Percentiles rank a stretch among this genome's conserved stretches.
Evolutionary conservation across 139 green algal genomes (phyloP).

Genomic region (Pseudopediastrum boryanum): DNA sequence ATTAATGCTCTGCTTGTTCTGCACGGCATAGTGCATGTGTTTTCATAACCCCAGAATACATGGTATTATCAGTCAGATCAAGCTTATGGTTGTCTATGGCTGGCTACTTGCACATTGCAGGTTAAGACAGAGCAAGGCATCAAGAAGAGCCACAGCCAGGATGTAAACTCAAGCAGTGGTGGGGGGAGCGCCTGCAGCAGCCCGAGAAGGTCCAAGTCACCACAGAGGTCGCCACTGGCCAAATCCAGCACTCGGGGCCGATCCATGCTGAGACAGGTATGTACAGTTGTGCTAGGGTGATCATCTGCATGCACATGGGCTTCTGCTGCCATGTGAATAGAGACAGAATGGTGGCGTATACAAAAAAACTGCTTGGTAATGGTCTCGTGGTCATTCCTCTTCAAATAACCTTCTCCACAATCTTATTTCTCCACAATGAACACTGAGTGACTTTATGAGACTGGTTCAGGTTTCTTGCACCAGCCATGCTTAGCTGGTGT

Average conservation of each 20-base stretch:
- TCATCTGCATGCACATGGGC: background rate
- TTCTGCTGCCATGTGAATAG: background rate
- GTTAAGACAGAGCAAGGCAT: slow-evolving; percentile 18
- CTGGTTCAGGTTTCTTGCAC: too few species aligned
- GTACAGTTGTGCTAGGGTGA: background rate
- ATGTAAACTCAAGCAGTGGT: background rate
- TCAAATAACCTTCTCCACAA: too few species aligned
- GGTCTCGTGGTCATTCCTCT: background rate
- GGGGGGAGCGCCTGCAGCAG: background rate
- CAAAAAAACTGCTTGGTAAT: background rate
- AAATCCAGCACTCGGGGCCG: background rate
- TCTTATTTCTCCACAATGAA: too few species aligned
- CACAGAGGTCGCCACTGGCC: background rate
- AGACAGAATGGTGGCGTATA: background rate
- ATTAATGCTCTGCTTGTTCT: background rate
- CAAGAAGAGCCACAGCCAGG: slow-evolving; percentile 27
- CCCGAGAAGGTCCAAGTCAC: background rate
- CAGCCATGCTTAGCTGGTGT: too few species aligned
- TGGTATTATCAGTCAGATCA: background rate
- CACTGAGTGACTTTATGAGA: too few species aligned
- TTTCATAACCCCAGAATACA: background rate
- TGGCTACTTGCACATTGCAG: slow-evolving; percentile 24
- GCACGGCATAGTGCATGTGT: background rate
- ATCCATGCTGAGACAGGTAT: background rate
- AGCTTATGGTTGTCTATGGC: background rate